These are phyloP conservation scores for Fusarium secorum DNA, from an alignment of 2,329 filamentous ascomycete species.

Conservation along the genomic window DNA sequence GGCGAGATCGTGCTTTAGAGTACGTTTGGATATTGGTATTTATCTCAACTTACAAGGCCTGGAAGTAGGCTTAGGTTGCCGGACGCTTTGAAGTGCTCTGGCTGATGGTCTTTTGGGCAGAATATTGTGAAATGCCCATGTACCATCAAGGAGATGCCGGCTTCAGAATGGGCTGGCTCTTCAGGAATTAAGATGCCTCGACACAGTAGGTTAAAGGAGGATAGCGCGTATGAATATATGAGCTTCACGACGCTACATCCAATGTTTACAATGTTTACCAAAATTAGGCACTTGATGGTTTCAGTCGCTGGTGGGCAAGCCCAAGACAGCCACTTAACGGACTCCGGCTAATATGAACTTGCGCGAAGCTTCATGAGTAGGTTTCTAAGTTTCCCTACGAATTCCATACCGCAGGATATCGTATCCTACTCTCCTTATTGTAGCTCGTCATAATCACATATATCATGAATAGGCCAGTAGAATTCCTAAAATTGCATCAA, in stretches of 20 bases:
- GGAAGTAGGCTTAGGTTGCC: not conserved
- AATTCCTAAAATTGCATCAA: no score
- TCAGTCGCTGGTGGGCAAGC: not conserved
- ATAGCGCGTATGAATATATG: conserved; percentile 32
- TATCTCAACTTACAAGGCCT: conserved; percentile 12
- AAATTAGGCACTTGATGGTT: not conserved
- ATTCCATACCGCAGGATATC: no score
- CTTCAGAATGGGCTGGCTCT: conserved; percentile 8
- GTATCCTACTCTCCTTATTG: not conserved
- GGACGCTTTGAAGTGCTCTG: conserved; percentile 19
- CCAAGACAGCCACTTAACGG: not conserved
- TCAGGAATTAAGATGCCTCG: conserved; percentile 5
- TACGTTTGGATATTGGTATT: not conserved
- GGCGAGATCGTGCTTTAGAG: conserved; percentile 74
- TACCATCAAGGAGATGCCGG: conserved; percentile 10
- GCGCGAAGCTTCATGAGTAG: not conserved
- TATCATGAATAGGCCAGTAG: not conserved
- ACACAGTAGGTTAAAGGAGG: conserved; percentile 21
- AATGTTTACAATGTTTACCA: not conserved
- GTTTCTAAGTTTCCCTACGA: not conserved
- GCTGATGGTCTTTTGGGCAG: conserved; percentile 53
- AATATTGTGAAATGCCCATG: conserved; percentile 71
- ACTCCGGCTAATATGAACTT: not conserved
- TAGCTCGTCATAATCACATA: not conserved
- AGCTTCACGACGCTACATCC: conserved; percentile 4